Conservation (phyloP, 1,284 basidiomycete species). For the Microbotryum silenes-acaulis region DNA sequence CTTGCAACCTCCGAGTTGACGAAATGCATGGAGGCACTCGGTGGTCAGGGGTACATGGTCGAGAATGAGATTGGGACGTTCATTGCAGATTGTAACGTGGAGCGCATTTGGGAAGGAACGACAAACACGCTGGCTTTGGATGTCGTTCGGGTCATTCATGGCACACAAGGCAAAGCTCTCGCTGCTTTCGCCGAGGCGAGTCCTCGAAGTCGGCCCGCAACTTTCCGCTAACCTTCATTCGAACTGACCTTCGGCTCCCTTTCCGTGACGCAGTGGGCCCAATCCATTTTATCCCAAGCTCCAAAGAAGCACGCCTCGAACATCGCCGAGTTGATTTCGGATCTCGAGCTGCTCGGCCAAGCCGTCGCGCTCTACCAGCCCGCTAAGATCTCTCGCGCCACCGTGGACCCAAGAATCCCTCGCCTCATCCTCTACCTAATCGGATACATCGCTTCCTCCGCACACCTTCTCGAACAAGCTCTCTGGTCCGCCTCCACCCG, state of each 20-base stretch:
- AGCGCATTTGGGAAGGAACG: conserved; percentile 68
- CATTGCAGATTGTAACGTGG: conserved; percentile 60
- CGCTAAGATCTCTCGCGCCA: conserved; percentile 43
- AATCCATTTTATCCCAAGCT: conserved; percentile 46
- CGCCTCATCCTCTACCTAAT: conserved; percentile 54
- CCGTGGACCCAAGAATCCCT: conserved; percentile 47
- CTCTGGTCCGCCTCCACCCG: conserved; percentile 49
- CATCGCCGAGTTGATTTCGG: not conserved
- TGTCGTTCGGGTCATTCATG: conserved; percentile 49
- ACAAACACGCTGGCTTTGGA: conserved; percentile 59
- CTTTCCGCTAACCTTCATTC: not conserved
- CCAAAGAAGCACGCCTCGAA: conserved; percentile 20
- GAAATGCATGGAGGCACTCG: conserved; percentile 64
- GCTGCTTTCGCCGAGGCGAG: conserved; percentile 43
- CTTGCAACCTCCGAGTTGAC: conserved; percentile 58
- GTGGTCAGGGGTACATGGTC: conserved; percentile 70
- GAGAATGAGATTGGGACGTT: conserved; percentile 48
- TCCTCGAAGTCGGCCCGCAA: not conserved
- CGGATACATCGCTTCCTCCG: conserved; percentile 49
- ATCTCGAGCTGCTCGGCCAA: not conserved
- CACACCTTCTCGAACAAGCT: conserved; percentile 58
- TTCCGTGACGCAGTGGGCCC: conserved; percentile 49
- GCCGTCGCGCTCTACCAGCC: conserved; percentile 33
- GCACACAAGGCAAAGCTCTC: conserved; percentile 43
- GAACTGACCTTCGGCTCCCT: not conserved